Base-by-base conservation (phyloP, 78 protist genomes). In the Polysphondylium violaceum region DNA sequence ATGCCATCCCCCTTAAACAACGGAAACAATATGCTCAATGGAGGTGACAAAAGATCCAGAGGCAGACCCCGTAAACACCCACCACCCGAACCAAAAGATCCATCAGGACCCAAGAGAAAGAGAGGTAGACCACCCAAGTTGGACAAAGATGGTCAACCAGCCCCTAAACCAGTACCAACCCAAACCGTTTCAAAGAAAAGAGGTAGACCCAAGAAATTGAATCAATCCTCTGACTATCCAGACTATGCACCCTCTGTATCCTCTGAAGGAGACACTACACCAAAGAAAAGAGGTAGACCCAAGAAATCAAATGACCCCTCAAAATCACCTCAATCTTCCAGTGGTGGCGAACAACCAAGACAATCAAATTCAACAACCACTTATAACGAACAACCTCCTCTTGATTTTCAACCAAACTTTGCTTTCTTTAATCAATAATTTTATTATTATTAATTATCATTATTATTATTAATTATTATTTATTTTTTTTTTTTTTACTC, bases 91-190 rank as follows among this genome's bases (percentile, higher is more conserved):
- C 79, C 91, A 83, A 50, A 63, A 14, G 75, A 58, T 31, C 64
- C 91, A 9, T 31, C 29, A 33, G 27, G 36, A n/a, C 91, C 91
- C 40, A 83, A 83, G 72, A 58, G 91, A 29, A 67, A 67, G 38
- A 44, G 91, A 27, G 91, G 91, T 11, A 69, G 91, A 64, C 91
- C 91, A 43, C 91, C 79, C 60, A 83, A 83, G 72, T 17, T 83
- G 56, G 91, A 83, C 25, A 14, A 83, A 44, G 79, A 83, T 41
- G 91, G 91, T 5, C 51, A 83, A 9, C 91, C 91, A 58, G 47
- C 21, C 27, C 87, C 67, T 21, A 74, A 83, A 40, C 33, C 55
- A 11, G 50, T 67, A 6, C 35, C 44, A 27, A 29, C 61, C 19
- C 88, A 74, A 64, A 40, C 76, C 7, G 14, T 40, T 4, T 55